phyloP scores from a whole-genome alignment of 2,329 filamentous ascomycete species.

The Tolypocladium amazonense region DNA sequence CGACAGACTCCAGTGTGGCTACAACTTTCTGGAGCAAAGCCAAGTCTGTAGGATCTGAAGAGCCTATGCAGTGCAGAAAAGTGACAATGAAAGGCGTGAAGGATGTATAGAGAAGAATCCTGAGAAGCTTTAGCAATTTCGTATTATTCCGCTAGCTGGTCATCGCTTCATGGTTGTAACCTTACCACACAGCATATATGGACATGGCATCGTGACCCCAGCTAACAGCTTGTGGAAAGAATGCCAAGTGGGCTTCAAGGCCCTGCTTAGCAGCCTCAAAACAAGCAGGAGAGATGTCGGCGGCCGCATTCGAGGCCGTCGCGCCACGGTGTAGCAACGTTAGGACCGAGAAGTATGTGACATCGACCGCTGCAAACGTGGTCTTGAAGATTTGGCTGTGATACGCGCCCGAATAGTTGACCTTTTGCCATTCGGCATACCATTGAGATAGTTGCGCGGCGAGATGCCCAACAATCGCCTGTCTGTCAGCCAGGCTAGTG shows the following conservation, averaged over 20 bases:
- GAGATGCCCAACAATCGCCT: neutral
- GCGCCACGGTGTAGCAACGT: conserved; percentile 8
- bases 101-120: conserved; percentile 11
- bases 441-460: conserved; percentile 5
- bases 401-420: conserved; percentile 6
- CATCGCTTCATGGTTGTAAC: neutral
- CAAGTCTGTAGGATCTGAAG: conserved; percentile 5
- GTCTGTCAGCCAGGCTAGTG: neutral
- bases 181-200: conserved; percentile 10
- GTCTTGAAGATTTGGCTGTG: conserved; percentile 6
- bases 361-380: conserved; percentile 7
- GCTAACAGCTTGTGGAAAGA: conserved; percentile 5
- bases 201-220: conserved; percentile 5
- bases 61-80: conserved; percentile 8
- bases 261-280: conserved; percentile 8
- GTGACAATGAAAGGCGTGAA: conserved; percentile 12
- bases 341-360: conserved; percentile 10
- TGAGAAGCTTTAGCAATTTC: neutral
- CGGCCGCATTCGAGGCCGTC: conserved; percentile 4
- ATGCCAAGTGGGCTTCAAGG: conserved; percentile 5
- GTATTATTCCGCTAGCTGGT: too few relatives aligned
- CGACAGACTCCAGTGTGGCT: neutral
- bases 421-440: conserved; percentile 5
- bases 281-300: conserved; percentile 7
- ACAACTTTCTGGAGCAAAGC: neutral